Evolutionary conservation across 1,139 yeast species (phyloP).

Genomic region (Lodderomyces theae): DNA sequence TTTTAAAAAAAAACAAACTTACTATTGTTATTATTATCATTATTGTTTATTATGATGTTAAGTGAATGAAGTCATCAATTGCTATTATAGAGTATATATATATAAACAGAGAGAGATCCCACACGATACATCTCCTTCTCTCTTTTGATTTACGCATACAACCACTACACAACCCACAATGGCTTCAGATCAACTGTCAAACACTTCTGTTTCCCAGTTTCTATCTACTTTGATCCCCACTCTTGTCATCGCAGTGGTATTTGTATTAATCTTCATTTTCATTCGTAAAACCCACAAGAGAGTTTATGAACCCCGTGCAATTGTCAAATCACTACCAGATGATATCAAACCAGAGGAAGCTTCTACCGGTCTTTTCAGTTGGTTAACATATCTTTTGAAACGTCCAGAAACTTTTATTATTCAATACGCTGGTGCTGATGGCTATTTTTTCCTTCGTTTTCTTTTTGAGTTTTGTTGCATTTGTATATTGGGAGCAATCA

Average conservation of each 20-base stretch:
- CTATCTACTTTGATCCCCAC: conserved; percentile 40
- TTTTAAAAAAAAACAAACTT: no score
- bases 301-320: conserved; percentile 79
- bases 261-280: conserved; percentile 55
- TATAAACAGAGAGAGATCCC: neutral
- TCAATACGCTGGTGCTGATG: conserved; percentile 83
- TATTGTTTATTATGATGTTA: no score
- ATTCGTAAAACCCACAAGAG: conserved; percentile 64
- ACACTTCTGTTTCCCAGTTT: conserved; percentile 35
- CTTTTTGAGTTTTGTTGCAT: conserved; percentile 60
- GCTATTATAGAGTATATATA: no score
- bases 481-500: conserved; percentile 59
- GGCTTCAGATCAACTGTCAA: conserved; percentile 5
- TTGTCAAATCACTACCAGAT: conserved; percentile 40
- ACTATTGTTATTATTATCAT: no score
- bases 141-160: neutral
- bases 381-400: conserved; percentile 51
- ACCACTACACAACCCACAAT: neutral
- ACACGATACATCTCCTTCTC: no score
- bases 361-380: conserved; percentile 54
- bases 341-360: conserved; percentile 50
- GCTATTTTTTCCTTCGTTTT: conserved; percentile 81
- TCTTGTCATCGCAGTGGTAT: conserved; percentile 51
- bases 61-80: no score
- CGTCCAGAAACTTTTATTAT: conserved; percentile 68